Base-by-base conservation (phyloP, 306 rosid genomes). In the Sechiopsis laciniata region DNA sequence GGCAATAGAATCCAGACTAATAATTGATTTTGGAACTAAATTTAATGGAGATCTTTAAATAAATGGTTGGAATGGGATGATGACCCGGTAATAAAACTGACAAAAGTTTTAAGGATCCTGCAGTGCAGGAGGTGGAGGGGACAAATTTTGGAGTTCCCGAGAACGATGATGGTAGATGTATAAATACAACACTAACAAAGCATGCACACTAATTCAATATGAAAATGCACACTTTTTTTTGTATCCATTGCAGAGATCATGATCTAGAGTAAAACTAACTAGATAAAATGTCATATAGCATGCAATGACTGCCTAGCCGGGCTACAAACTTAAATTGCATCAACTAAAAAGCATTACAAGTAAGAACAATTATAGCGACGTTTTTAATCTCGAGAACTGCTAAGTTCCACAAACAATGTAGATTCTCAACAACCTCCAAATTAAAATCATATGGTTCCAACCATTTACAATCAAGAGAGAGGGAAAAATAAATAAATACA, bases 11-110 rank as follows among this genome's bases (percentile, higher is more conserved):
- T 14, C 19, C 22, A 20, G 17, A 57, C 63, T 4, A 56, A 57
- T 57, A 3, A 57, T 57, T 57, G 42, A 14, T 22, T 60, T 60
- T 26, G 66, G 66, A 60, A 60, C 4, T 60, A 60, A 60, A 60
- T 60, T 26, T 17, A 10, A 57, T 24, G 42, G 61, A 56, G n/a
- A n/a, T n/a, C n/a, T 56, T 17, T 56, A 56, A 56, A 20, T 17
- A 29, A 26, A 12, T 26, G 66, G 42, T 5, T 21, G 42, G 13
- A 60, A 60, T 24, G 10, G 17, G 19, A 26, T 26, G 40, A 24
- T 12, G 66, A 21, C 5, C 62, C 10, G 65, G 37, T 59, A 59
- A 60, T 24, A 60, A 7, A 60, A 60, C 13, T 26, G n/a, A n/a
- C 65, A 61, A 3, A 61, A 61, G 46, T 2, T 7, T 61, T 20